phyloP scores from a whole-genome alignment of 2,329 filamentous ascomycete species.

The Talaromyces sp. region DNA sequence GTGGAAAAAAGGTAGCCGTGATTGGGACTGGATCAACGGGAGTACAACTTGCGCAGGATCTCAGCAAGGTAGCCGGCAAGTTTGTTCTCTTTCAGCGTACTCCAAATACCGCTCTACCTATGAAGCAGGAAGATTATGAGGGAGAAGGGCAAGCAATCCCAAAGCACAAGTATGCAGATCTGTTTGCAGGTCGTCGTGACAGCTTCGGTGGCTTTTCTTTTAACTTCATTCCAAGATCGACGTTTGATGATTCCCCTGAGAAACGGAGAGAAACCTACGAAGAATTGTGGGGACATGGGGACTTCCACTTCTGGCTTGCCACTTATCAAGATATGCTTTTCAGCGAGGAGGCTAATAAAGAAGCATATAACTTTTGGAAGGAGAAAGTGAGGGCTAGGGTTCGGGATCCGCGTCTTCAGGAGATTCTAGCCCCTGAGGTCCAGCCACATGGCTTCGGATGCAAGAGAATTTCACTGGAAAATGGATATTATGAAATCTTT shows the following conservation, averaged over 20 bases:
- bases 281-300: constrained; percentile 49
- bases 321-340: constrained; percentile 54
- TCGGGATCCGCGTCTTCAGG: constrained; percentile 47
- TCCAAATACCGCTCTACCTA: constrained; percentile 9
- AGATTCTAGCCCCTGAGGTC: constrained; percentile 52
- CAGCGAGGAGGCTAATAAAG: constrained; percentile 50
- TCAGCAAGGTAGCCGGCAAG: background rate
- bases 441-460: constrained; percentile 56
- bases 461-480: constrained; percentile 51
- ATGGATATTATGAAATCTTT: constrained; percentile 51
- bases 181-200: background rate
- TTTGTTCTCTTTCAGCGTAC: constrained; percentile 12
- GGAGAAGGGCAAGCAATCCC: background rate
- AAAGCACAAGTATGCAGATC: background rate
- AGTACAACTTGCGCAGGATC: constrained; percentile 12
- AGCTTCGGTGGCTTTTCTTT: background rate
- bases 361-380: constrained; percentile 56
- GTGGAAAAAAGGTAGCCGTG: constrained; percentile 10
- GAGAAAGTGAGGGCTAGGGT: constrained; percentile 52
- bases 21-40: constrained; percentile 10
- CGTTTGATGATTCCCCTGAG: background rate
- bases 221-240: background rate
- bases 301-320: constrained; percentile 55
- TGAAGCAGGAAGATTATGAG: constrained; percentile 2
- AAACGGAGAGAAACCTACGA: constrained; percentile 45